Base-by-base conservation (phyloP, 495 filamentous ascomycete genomes). In the Neurospora hispaniola region DNA sequence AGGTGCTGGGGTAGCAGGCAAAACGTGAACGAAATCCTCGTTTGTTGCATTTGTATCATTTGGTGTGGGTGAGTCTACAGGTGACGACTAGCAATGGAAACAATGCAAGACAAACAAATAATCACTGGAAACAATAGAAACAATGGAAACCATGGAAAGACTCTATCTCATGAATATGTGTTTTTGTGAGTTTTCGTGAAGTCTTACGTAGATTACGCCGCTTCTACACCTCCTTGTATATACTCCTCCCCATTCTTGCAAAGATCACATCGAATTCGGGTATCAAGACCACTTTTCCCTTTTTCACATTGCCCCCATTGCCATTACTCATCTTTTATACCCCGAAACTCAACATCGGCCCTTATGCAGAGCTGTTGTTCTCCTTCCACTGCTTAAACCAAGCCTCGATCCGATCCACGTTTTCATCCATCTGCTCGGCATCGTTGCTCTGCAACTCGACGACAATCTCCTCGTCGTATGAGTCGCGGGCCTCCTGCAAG, bases 391-490 rank as follows among this genome's bases (percentile, higher is more conserved):
- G 86, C 80, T 87, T 85, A 48, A 96, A 76, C 96, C 96, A 98
- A 70, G 84, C 78, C 77, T 91, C 88, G 75, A 99, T 92, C 76
- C 96, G 86, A 73, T 91, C 91, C 20, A 97, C 85, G 80, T 98
- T 99, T 73, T 79, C 87, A 74, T 98, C 94, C 78, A 98, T 89
- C 79, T 98, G 93, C 16, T 92, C 91, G 16, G 89, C 85, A 68
- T 86, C 85, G 76, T 96, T 90, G 80, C 96, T 98, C 80, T 84
- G 88, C 79, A 99, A 83, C 80, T 98, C 95, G 6, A 99, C 92
- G 41, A 98, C 90, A 73, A 95, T 91, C 79, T 96, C 91, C 82
- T 91, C 89, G 73, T 94, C 91, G 77, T 94, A 99, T 68, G 91
- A 86, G 71, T 96, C 94, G 68, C 89, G 86, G 40, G 96, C 96